These are phyloP conservation scores for Erysimum cheiri DNA, from an alignment of 441 rosid genomes.

Conservation along the genomic window DNA sequence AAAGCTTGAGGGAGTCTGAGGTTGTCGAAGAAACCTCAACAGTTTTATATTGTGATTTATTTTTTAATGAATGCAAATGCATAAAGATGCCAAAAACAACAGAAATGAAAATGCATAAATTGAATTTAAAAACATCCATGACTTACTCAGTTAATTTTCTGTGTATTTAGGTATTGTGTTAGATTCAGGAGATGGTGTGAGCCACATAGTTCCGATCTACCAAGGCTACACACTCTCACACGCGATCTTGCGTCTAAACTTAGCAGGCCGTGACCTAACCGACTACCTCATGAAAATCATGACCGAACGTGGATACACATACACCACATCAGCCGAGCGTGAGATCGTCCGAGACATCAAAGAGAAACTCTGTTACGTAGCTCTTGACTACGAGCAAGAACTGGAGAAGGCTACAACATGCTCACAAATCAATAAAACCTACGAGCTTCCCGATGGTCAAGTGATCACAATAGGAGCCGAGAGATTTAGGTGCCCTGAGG, in stretches of 20 bases:
- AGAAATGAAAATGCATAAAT: background rate
- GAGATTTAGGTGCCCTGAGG: conserved; percentile 77
- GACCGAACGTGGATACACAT: conserved; percentile 76
- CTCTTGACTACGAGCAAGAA: conserved; percentile 76
- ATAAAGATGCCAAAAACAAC: too few relatives aligned
- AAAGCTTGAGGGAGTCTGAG: too few relatives aligned
- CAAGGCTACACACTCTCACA: conserved; percentile 67
- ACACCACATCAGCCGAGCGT: conserved; percentile 55
- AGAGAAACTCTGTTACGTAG: conserved; percentile 72
- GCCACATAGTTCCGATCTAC: conserved; percentile 65
- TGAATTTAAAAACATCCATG: background rate
- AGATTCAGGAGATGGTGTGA: conserved; percentile 67
- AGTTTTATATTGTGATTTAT: too few relatives aligned
- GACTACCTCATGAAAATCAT: conserved; percentile 75
- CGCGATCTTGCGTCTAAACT: conserved; percentile 46
- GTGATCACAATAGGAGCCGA: conserved; percentile 70
- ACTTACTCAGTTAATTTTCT: background rate
- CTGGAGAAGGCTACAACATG: conserved; percentile 60
- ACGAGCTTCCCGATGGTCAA: conserved; percentile 74
- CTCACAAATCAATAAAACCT: conserved; percentile 69
- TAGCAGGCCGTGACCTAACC: conserved; percentile 72
- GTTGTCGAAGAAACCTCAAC: too few relatives aligned
- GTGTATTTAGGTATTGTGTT: conserved; percentile 1
- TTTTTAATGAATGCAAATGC: background rate
- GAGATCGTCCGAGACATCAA: conserved; percentile 78